Base-by-base conservation (phyloP, 495 filamentous ascomycete species). In the Chaetomium tenue region DNA sequence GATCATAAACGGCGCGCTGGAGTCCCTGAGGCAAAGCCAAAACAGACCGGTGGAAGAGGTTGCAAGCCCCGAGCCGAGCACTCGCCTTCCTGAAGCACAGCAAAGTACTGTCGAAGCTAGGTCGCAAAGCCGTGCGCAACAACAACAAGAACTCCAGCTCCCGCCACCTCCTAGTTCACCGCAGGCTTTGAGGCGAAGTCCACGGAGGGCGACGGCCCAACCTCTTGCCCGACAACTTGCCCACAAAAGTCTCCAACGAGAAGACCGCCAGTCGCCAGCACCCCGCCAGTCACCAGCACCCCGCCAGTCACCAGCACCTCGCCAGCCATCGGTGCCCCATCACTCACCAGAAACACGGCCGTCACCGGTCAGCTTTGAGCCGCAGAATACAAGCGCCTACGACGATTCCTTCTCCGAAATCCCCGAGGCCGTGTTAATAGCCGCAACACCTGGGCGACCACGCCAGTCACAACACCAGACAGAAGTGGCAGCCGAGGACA, bases 341-440 rank as follows among this genome's bases (percentile, higher is more conserved):
- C 57, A 39, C 20, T 58, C 63, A 15, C 66, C 52, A 3, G 54
- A 58, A 5, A 26, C 58, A 3, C 54, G 33, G 2, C 58, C 46
- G 6, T 13, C 61, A 63, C 18, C 67, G 62, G 42, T 37, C 66
- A 18, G 71, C 16, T 25, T 20, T 9, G 58, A 62, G 18, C 37
- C 47, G 2, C 67, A 64, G n/a, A 67, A 77, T 18, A 47, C 66
- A 25, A 72, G 65, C 61, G 63, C 52, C n/a, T 82, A 83, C 50
- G 78, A 82, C 2, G 81, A 83, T 58, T 83, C 81, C 3, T 84
- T 84, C 63, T 84, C 82, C 1, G 75, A 79, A 40, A 79, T 85
- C 30, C 78, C 82, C 37, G 74, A 77, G 2, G 75, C 65, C 9
- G 67, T 83, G 25, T 74, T 84, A 16, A 76, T 72, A 6, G 80